Evolutionary conservation across 352 stramenopile species (phyloP), one percentile per base, ranked within the genome.

Genomic region (Phytopythium montanum): DNA sequence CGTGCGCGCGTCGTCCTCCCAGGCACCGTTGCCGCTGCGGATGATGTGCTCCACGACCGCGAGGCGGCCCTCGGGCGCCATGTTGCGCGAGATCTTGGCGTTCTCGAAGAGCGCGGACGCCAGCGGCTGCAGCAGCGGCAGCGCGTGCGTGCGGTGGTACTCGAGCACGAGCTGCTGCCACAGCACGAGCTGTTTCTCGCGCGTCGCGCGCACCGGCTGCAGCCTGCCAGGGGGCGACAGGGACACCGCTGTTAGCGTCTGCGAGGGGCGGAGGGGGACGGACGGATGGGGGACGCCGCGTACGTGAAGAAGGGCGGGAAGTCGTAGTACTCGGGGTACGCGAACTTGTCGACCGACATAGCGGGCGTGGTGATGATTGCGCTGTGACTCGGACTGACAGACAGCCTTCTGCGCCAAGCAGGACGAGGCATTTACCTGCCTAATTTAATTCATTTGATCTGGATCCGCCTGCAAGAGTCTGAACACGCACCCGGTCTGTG

Each of bases 241-340:
- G 33, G 9, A 38, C 33, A 16, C 33, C 33, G 14, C 33, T 3
- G 33, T 1, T 8, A 38, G 33, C 33, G 33, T 38, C 33, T n/a
- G n/a, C n/a, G n/a, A 38, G 33, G 14, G 5, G 9, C 33, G 8
- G 31, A 10, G 31, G 39, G 39, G 14, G 39, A 45, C 13, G 36
- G 0, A 1, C 36, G 16, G 14, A 39, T 23, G 28, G 5, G 45
- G 14, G 16, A 26, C 21, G 3, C 26, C 0, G 66, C 70, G 62
- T 60, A 88, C 77, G 85, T 94, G 70, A 93, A 94, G 63, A 94
- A 94, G 19, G 85, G 85, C 29, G 85, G 85, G 56, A 94, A 94
- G 65, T 92, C 74, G 73, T 92, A 92, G 68, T 92, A 92, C 63
- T 94, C 85, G 5, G 85, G 85, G 68, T 92, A 94, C 54, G 75